A percentile compares a stretch with the other conserved stretches of the same genome.
Conservation (phyloP, 2,329 filamentous ascomycete genomes). For the Scortechinia acanthostroma region DNA sequence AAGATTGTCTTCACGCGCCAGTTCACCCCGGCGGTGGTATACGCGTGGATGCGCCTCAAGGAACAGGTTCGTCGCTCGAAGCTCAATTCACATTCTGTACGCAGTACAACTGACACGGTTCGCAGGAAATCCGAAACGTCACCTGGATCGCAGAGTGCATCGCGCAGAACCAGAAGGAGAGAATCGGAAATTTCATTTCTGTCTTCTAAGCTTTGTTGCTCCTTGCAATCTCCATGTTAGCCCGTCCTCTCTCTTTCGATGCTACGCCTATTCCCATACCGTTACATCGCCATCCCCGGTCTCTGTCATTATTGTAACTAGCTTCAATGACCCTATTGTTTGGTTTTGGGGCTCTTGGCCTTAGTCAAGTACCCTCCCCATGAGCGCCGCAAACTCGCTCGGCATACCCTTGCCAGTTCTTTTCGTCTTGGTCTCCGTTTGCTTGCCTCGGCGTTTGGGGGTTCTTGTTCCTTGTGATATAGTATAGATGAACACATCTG, state of each 20-base stretch:
- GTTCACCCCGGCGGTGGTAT: constrained; percentile 90
- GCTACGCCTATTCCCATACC: too few relatives aligned
- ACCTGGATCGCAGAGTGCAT: constrained; percentile 99
- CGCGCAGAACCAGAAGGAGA: constrained; percentile 98
- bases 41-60: constrained; percentile 93
- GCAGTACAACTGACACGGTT: constrained; percentile 16
- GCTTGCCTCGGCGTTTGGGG: too few relatives aligned
- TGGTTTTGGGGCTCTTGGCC: too few relatives aligned
- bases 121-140: constrained; percentile 97
- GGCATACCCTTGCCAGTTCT: too few relatives aligned
- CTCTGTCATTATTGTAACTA: too few relatives aligned
- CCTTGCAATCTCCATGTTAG: background rate
- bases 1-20: constrained; percentile 93
- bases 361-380: too few relatives aligned
- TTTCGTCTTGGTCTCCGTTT: too few relatives aligned
- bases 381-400: too few relatives aligned
- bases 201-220: constrained; percentile 64
- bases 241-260: background rate
- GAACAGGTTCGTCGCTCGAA: constrained; percentile 70
- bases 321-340: too few relatives aligned
- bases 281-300: too few relatives aligned
- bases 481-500: too few relatives aligned
- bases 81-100: background rate
- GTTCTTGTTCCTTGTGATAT: too few relatives aligned
- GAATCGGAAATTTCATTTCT: constrained; percentile 97